phyloP scores from a whole-genome alignment of 176 grass and related monocot species.

The Ensete glaucum region DNA sequence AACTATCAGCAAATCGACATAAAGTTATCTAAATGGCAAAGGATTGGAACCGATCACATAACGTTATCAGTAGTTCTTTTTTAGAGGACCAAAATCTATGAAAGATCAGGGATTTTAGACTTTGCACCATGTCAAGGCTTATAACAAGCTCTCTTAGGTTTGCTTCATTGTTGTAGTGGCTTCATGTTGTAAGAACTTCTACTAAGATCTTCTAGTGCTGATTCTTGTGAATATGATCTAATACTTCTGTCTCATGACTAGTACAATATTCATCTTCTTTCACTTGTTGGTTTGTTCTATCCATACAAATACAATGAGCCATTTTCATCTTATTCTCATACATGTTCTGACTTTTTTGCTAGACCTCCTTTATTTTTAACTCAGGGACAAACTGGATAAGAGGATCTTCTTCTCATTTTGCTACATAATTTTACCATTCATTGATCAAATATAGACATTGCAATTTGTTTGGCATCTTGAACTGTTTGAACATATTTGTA shows the following conservation, averaged over 20 bases:
- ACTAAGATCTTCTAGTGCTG: not conserved
- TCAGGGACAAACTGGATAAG: slow-evolving; percentile 10
- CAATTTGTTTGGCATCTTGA: no score
- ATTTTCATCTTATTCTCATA: slow-evolving; percentile 7
- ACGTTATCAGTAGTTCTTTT: no score
- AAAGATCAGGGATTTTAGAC: not conserved
- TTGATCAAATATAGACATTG: no score
- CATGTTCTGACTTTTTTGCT: slow-evolving; percentile 16
- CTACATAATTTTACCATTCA: not conserved
- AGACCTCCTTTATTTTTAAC: slow-evolving; percentile 1
- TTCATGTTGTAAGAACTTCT: not conserved
- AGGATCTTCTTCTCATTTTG: not conserved
- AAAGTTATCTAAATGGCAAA: no score
- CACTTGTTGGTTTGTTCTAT: slow-evolving; percentile 15
- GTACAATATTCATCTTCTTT: slow-evolving; percentile 15
- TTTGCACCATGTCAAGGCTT: not conserved
- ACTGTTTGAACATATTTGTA: no score
- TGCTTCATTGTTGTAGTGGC: not conserved
- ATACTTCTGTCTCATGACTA: not conserved
- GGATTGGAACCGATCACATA: no score
- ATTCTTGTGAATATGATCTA: not conserved
- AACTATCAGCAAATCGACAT: no score
- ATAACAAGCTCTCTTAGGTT: not conserved
- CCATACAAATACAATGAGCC: slow-evolving; percentile 4
- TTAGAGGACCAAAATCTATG: no score